Evolutionary conservation across 2,329 filamentous ascomycete genomes (phyloP).

Genomic region (Claviceps sp.): DNA sequence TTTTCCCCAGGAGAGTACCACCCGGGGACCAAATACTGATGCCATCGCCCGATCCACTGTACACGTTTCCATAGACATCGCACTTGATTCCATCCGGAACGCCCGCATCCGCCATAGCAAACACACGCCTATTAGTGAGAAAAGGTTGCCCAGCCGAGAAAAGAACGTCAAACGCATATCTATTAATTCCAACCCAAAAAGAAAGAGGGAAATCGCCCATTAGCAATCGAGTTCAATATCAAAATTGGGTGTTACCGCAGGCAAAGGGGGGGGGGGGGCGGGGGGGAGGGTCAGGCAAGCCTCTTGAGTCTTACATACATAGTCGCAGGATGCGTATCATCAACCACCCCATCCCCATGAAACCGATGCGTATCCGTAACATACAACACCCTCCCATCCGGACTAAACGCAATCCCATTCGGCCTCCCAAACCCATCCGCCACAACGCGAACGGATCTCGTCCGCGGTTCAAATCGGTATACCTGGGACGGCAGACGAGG

Average conservation of each 20-base stretch:
- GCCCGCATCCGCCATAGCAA: constrained; percentile 33
- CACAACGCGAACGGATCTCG: constrained; percentile 26
- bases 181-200: constrained; percentile 1
- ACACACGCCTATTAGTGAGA: constrained; percentile 33
- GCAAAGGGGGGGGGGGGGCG: neutral
- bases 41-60: constrained; percentile 34
- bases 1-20: constrained; percentile 31
- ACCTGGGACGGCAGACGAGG: constrained; percentile 32
- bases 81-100: constrained; percentile 35
- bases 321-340: constrained; percentile 10
- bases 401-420: constrained; percentile 33
- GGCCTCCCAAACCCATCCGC: constrained; percentile 34
- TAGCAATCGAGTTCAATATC: too few relatives aligned
- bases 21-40: constrained; percentile 33
- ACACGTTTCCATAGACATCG: constrained; percentile 33
- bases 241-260: too few relatives aligned
- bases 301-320: constrained; percentile 19
- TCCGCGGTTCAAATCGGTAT: constrained; percentile 30
- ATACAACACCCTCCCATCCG: constrained; percentile 29
- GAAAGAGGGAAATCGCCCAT: too few relatives aligned
- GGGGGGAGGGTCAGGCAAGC: neutral
- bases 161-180: constrained; percentile 23
- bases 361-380: constrained; percentile 28
- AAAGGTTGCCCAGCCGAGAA: constrained; percentile 20
- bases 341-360: constrained; percentile 20